A percentile compares a stretch with the other conserved stretches of the same genome.
phyloP scores from a whole-genome alignment of 495 filamentous ascomycete genomes.

The Ramalina intermedia region DNA sequence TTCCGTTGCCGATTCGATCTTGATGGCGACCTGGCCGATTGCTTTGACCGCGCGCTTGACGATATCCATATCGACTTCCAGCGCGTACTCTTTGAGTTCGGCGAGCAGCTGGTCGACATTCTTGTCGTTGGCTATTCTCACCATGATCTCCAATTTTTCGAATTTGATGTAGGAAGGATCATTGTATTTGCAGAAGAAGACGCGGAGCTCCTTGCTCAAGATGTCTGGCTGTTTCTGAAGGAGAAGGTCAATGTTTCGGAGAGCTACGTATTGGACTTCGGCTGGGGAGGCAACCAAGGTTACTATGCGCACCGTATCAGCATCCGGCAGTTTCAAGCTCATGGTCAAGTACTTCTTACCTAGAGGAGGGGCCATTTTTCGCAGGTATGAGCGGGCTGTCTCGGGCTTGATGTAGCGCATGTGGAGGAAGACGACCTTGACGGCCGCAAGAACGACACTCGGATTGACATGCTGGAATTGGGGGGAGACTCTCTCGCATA shows the following conservation, averaged over 20 bases:
- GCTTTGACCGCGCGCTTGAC: slow-evolving; percentile 85
- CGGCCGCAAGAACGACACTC: slow-evolving; percentile 87
- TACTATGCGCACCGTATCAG: slow-evolving; percentile 35
- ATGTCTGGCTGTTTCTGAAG: slow-evolving; percentile 94
- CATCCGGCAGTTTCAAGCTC: slow-evolving; percentile 12
- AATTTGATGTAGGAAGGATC: slow-evolving; percentile 96
- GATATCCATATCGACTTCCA: slow-evolving; percentile 99
- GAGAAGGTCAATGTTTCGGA: slow-evolving; percentile 89
- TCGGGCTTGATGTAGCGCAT: slow-evolving; percentile 76
- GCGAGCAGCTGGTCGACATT: slow-evolving; percentile 91
- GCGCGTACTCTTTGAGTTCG: slow-evolving; percentile 90
- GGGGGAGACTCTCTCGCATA: slow-evolving; percentile 88
- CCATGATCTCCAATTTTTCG: slow-evolving; percentile 97
- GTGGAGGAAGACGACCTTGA: slow-evolving; percentile 95
- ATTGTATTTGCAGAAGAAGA: slow-evolving; percentile 99
- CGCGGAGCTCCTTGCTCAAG: slow-evolving; percentile 87
- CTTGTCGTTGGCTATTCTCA: slow-evolving; percentile 93
- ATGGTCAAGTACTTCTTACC: slow-evolving; percentile 34
- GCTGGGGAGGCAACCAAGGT: slow-evolving; percentile 91
- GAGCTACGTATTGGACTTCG: slow-evolving; percentile 93
- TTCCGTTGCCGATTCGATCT: slow-evolving; percentile 86
- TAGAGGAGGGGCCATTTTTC: slow-evolving; percentile 96
- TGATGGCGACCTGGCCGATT: slow-evolving; percentile 95
- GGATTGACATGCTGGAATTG: slow-evolving; percentile 99
- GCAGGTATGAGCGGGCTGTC: slow-evolving; percentile 64